Evolutionary conservation across 257 asterid genomes (phyloP).

Genomic region (Nicotiana tomentosiformis): DNA sequence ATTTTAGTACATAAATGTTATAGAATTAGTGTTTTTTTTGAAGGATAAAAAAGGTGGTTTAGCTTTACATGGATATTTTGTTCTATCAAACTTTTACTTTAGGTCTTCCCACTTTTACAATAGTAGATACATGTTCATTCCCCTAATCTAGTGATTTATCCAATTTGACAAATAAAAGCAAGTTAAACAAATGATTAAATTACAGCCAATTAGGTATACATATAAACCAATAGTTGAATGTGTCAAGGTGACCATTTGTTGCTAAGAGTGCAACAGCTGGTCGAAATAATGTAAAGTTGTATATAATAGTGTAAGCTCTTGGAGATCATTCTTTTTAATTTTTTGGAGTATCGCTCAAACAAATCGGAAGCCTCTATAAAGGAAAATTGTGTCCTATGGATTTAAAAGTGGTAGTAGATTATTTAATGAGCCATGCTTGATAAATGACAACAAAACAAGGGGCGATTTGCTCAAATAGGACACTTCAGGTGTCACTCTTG

Average conservation of each 20-base stretch:
- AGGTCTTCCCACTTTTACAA: too few relatives aligned
- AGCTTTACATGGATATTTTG: too few relatives aligned
- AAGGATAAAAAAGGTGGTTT: too few relatives aligned
- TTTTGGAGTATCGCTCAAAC: background rate
- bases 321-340: background rate
- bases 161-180: background rate
- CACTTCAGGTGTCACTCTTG: too few relatives aligned
- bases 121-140: background rate
- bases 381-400: background rate
- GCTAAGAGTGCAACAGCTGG: background rate
- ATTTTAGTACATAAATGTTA: too few relatives aligned
- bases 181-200: background rate
- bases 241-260: background rate
- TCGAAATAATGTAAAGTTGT: background rate
- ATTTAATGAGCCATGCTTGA: background rate
- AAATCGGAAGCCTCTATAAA: background rate
- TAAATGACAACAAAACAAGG: background rate
- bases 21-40: too few relatives aligned
- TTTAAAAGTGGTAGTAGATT: background rate
- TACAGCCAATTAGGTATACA: background rate
- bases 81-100: too few relatives aligned
- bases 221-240: background rate
- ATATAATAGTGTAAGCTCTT: background rate
- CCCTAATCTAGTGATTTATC: background rate
- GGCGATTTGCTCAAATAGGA: too few relatives aligned